Evolutionary conservation across 2,329 filamentous ascomycete genomes (phyloP), one percentile per base, ranked within the genome.

Genomic region (Fusarium sp.): DNA sequence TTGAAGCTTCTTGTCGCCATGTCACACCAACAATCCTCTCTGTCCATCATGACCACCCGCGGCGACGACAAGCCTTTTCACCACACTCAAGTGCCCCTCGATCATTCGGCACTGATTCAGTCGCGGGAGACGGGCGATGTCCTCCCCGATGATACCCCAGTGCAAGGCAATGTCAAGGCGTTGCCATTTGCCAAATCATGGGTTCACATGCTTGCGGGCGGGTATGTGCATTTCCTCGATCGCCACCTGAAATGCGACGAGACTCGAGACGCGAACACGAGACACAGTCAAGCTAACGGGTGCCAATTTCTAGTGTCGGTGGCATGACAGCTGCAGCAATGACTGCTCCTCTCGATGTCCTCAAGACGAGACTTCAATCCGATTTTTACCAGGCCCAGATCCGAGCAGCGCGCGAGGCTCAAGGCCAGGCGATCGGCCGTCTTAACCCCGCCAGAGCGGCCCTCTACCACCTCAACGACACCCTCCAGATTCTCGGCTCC

Each of bases 321-420:
- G 95, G 95, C 77, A 97, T 98, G 92, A 95, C 94, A 20, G 93
- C 96, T 13, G 94, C 96, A 27, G 92, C 94, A n/a, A 85, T 98
- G n/a, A 98, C 96, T 2, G 95, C 95, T 10, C 96, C 96, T 25
- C 92, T 98, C 69, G 96, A 98, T 80, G 95, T 98, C 35, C 89
- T 98, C 60, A 97, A 97, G 83, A 98, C 96, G 13, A 91, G 96
- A 38, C 88, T 98, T 4, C 96, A 98, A 82, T 97, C 95, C 79
- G 95, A 97, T 80, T 97, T 97, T 82, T 98, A 98, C 87, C 94
- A 98, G 82, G 88, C 91, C 10, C 94, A 98, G 83, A 88, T 98
- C 54, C 88, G 89, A 33, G 90, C 92, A 18, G 88, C 90, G 10
- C 90, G 93, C 59, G 85, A 89, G n/a, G 89, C 91, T 80, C 80